Conservation (phyloP, 805 yeast genomes). For the Ogataea pini region DNA sequence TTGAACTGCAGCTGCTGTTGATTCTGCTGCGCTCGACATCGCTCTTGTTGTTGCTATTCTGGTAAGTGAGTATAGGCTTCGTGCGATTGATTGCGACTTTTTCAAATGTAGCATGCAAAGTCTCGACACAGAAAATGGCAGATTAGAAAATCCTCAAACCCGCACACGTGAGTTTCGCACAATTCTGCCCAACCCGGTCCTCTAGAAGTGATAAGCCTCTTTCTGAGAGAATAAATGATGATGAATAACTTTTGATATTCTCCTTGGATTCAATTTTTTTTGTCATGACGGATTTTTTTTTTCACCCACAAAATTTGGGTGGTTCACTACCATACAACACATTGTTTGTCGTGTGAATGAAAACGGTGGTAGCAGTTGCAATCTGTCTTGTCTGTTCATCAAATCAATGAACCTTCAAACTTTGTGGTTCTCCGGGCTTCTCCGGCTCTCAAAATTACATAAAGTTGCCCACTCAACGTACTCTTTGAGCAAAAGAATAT, state of each 20-base stretch:
- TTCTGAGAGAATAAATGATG: neutral
- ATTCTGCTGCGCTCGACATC: constrained; percentile 1
- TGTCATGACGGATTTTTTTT: neutral
- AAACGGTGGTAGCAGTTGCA: no score
- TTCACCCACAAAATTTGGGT: no score
- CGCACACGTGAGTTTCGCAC: neutral
- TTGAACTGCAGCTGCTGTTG: neutral
- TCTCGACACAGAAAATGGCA: neutral
- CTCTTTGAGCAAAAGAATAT: no score
- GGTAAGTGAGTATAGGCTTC: neutral
- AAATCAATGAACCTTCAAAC: no score
- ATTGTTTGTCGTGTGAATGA: no score
- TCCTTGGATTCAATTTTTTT: neutral
- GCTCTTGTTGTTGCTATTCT: constrained; percentile 1
- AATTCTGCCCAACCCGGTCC: neutral
- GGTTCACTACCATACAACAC: no score
- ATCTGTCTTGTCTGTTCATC: no score
- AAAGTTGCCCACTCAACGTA: no score
- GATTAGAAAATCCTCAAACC: neutral
- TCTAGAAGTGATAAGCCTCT: neutral
- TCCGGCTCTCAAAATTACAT: no score
- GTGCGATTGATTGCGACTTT: neutral
- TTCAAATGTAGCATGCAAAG: constrained; percentile 2
- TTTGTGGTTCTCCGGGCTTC: no score
- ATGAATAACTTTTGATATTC: no score